Evolutionary conservation across 1,139 yeast species (phyloP).

Genomic region (Debaryomyces robertsiae): DNA sequence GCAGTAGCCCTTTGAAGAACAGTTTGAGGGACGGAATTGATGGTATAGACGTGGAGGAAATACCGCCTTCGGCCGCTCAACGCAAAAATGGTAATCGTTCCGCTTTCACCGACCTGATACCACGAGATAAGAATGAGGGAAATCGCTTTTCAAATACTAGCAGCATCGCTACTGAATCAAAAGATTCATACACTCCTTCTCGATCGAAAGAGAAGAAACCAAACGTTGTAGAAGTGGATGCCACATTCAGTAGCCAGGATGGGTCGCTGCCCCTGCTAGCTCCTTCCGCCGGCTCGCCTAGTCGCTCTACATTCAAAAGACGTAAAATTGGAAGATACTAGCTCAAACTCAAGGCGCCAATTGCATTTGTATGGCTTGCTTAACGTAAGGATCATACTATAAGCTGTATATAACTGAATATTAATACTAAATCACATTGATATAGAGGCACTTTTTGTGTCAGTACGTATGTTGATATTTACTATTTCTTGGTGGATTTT

Average conservation of each 20-base stretch:
- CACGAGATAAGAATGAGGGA: too few species aligned
- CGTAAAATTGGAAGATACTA: slow-evolving; percentile 5
- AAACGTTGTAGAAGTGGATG: neutral
- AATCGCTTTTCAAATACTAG: too few species aligned
- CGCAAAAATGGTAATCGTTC: too few species aligned
- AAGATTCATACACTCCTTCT: neutral
- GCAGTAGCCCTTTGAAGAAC: too few species aligned
- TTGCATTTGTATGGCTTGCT: slow-evolving; percentile 1
- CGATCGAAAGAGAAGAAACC: neutral
- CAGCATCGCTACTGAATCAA: neutral
- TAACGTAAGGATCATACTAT: neutral
- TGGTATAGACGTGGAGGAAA: too few species aligned
- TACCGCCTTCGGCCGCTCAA: too few species aligned
- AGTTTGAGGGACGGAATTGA: too few species aligned
- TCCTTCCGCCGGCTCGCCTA: neutral
- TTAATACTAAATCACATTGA: neutral
- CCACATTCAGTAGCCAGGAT: neutral
- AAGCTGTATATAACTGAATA: neutral
- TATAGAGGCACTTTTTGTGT: slow-evolving; percentile 3
- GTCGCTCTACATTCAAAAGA: slow-evolving; percentile 4
- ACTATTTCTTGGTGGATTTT: too few species aligned
- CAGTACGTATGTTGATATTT: too few species aligned
- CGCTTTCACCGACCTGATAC: too few species aligned
- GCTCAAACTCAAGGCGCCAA: too few species aligned
- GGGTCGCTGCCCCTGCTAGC: neutral